Conservation (phyloP, 139 green algal genomes). For the Picochlorum sp. region DNA sequence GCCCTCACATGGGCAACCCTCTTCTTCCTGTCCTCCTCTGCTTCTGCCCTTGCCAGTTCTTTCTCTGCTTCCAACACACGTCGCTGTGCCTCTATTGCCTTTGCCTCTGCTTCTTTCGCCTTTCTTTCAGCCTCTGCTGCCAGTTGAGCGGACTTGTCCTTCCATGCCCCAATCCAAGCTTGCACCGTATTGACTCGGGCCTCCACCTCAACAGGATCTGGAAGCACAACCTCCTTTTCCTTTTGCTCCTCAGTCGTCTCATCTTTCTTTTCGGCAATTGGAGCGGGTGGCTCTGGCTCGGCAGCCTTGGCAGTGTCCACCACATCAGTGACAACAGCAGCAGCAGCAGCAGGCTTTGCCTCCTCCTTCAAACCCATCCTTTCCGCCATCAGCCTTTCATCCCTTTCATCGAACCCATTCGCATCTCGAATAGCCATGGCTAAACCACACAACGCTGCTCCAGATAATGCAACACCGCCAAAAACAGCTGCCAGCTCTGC, state of each 20-base stretch:
- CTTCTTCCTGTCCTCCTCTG: too few relatives aligned
- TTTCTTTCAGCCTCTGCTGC: neutral
- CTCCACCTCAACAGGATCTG: neutral
- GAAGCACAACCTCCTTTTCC: neutral
- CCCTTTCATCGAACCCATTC: slow-evolving; percentile 5
- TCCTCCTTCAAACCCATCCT: slow-evolving; percentile 1
- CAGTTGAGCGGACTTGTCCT: neutral
- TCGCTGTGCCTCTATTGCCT: too few relatives aligned
- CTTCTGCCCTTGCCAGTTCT: too few relatives aligned
- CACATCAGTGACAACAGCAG: neutral
- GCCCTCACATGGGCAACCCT: too few relatives aligned
- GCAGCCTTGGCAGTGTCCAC: too few relatives aligned
- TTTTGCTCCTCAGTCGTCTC: neutral
- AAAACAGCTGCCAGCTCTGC: slow-evolving; percentile 1
- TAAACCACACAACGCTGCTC: neutral
- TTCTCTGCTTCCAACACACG: too few relatives aligned
- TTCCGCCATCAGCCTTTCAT: slow-evolving; percentile 2
- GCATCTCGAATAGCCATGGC: neutral
- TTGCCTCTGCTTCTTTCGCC: neutral
- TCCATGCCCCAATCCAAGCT: neutral
- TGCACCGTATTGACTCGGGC: neutral
- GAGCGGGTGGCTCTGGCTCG: too few relatives aligned
- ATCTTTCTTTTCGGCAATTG: neutral
- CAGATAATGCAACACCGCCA: slow-evolving; percentile 1
- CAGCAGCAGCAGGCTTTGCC: neutral